phyloP scores from a whole-genome alignment of 2,329 filamentous ascomycete species.

The Teratosphaeria epicoccoides region DNA sequence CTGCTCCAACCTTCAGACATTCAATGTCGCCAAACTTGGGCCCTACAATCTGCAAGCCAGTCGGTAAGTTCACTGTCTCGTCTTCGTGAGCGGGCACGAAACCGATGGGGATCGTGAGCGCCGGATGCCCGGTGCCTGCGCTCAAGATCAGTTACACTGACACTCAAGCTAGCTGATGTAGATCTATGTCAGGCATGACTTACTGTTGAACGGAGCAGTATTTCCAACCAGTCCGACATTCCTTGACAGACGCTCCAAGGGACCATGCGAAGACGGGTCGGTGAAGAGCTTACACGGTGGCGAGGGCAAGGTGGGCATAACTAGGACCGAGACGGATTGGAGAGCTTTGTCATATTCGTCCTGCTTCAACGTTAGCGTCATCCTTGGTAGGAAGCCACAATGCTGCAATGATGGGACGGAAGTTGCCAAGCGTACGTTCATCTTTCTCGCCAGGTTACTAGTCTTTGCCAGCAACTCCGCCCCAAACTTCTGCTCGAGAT shows the following conservation, averaged over 20 bases:
- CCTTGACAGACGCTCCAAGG: constrained; percentile 9
- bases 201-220: constrained; percentile 10
- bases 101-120: constrained; percentile 34
- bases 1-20: constrained; percentile 10
- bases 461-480: constrained; percentile 30
- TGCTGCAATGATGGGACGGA: not conserved
- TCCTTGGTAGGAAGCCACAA: not conserved
- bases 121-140: constrained; percentile 32
- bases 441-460: constrained; percentile 32
- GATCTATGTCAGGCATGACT: too few relatives aligned
- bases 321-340: constrained; percentile 33
- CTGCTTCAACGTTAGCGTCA: not conserved
- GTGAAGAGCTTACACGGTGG: constrained; percentile 9
- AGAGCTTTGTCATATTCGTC: constrained; percentile 37
- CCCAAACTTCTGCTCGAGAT: constrained; percentile 8
- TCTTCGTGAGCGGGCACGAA: constrained; percentile 11
- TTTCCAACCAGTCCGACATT: constrained; percentile 11
- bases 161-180: too few relatives aligned
- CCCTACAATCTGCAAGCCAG: constrained; percentile 24
- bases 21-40: constrained; percentile 10
- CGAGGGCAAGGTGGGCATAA: constrained; percentile 37
- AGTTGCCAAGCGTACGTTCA: constrained; percentile 27
- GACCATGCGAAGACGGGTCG: constrained; percentile 6
- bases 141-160: not conserved
- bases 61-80: constrained; percentile 17